Percentiles rank a stretch among this genome's conserved stretches.
These are phyloP conservation scores for Guadua angustifolia DNA, from an alignment of 176 grass and related monocot genomes.

Conservation along the genomic window DNA sequence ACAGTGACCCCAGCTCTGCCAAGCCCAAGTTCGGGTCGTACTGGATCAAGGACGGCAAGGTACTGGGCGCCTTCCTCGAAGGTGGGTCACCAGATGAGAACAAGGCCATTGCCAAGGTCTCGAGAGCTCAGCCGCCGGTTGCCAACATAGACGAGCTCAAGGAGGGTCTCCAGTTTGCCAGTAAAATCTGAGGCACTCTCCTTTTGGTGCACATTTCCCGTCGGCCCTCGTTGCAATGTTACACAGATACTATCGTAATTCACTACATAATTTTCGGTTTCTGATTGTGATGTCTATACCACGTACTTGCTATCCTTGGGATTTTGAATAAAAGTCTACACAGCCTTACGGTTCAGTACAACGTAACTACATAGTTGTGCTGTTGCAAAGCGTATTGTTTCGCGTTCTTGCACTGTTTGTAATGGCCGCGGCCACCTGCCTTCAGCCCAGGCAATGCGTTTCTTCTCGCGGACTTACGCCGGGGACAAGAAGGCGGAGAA, in stretches of 20 bases:
- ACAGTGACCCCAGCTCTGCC: slow-evolving; percentile 60
- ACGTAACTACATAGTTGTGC: neutral
- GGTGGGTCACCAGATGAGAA: slow-evolving; percentile 82
- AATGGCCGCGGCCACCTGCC: neutral
- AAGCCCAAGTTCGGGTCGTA: slow-evolving; percentile 94
- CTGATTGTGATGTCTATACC: slow-evolving; percentile 38
- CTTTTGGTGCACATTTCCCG: slow-evolving; percentile 33
- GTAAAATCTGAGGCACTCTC: slow-evolving; percentile 57
- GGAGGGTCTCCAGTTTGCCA: slow-evolving; percentile 74
- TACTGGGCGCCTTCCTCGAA: slow-evolving; percentile 83
- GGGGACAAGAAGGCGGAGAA: neutral
- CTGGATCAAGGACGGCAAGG: slow-evolving; percentile 94
- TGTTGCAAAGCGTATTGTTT: neutral
- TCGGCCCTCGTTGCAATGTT: neutral
- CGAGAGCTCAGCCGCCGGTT: slow-evolving; percentile 63
- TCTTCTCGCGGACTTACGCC: neutral
- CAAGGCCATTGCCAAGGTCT: slow-evolving; percentile 81
- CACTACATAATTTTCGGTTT: neutral
- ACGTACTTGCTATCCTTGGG: neutral
- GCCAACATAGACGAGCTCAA: slow-evolving; percentile 56
- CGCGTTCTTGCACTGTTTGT: neutral
- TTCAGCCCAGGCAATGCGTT: neutral
- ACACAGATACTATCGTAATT: neutral
- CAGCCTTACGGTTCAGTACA: neutral
- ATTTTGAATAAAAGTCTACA: slow-evolving; percentile 47